Evolutionary conservation across 192 early-diverging fungal genomes (phyloP).

Genomic region (Glomus cerebriforme): DNA sequence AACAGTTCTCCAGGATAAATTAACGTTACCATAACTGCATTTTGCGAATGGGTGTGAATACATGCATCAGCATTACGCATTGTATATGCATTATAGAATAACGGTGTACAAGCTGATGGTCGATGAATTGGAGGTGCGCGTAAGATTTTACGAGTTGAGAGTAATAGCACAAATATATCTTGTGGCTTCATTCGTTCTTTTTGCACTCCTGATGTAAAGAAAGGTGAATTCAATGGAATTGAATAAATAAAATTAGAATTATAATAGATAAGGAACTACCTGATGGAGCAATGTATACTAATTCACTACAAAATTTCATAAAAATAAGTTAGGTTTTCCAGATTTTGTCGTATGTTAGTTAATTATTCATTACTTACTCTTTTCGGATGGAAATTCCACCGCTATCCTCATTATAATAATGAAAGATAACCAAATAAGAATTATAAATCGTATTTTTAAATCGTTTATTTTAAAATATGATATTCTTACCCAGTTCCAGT

Average conservation of each 20-base stretch:
- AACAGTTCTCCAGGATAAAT: conserved; percentile 76
- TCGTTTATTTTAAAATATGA: not conserved
- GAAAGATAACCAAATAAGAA: not conserved
- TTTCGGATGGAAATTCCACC: conserved; percentile 84
- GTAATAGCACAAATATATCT: conserved; percentile 84
- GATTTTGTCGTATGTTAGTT: too few species aligned
- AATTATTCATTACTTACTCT: conserved; percentile 58
- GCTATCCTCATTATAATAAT: conserved; percentile 31
- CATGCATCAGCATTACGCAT: conserved; percentile 84
- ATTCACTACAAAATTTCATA: conserved; percentile 45
- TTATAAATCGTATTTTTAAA: not conserved
- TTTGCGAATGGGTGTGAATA: conserved; percentile 96
- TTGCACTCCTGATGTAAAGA: conserved; percentile 72
- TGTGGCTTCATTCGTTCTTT: conserved; percentile 88
- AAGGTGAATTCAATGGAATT: not conserved
- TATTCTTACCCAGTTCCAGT: conserved; percentile 84
- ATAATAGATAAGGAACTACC: conserved; percentile 36
- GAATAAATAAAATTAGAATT: not conserved
- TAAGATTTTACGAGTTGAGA: conserved; percentile 58
- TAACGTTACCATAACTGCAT: conserved; percentile 92
- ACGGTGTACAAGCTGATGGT: conserved; percentile 91
- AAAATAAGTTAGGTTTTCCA: not conserved
- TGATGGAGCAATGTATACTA: conserved; percentile 87
- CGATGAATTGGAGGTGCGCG: conserved; percentile 73
- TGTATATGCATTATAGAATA: conserved; percentile 93